These are phyloP conservation scores for Rosa multiflora DNA, from an alignment of 306 rosid species.

Conservation along the genomic window DNA sequence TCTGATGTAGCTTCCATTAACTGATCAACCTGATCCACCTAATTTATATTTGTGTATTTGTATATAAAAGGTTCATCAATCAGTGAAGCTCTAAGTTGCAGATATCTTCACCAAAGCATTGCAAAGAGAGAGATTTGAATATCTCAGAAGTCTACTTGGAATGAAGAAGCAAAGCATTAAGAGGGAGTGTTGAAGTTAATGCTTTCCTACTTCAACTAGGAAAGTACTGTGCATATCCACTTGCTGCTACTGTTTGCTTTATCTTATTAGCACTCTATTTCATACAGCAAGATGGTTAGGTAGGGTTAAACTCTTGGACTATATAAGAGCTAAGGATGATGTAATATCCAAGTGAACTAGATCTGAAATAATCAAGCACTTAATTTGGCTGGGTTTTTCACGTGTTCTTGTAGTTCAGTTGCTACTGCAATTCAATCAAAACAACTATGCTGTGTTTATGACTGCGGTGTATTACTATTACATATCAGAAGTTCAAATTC, in stretches of 20 bases:
- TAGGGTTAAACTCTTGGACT: not conserved
- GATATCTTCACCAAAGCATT: too few relatives aligned
- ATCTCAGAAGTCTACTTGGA: too few relatives aligned
- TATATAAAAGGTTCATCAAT: too few relatives aligned
- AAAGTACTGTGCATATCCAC: not conserved
- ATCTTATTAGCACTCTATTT: not conserved
- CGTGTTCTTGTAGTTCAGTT: not conserved
- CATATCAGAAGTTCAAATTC: not conserved
- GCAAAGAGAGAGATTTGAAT: too few relatives aligned
- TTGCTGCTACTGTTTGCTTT: not conserved
- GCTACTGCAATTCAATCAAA: too few relatives aligned
- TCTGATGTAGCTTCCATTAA: too few relatives aligned
- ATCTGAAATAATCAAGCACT: not conserved
- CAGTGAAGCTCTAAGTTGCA: too few relatives aligned
- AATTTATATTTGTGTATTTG: constrained; percentile 17
- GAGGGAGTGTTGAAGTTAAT: not conserved
- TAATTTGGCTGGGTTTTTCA: not conserved
- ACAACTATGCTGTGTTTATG: not conserved
- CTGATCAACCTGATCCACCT: too few relatives aligned
- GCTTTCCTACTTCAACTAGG: not conserved
- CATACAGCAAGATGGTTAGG: too few relatives aligned
- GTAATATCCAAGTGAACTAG: not conserved
- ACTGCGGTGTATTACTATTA: not conserved
- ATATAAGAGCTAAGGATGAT: not conserved
- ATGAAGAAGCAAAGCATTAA: too few relatives aligned